Evolutionary conservation across 2,329 filamentous ascomycete genomes (phyloP), one percentile per base, ranked within the genome.

Genomic region (Graphilbum ipis-grandicollis): DNA sequence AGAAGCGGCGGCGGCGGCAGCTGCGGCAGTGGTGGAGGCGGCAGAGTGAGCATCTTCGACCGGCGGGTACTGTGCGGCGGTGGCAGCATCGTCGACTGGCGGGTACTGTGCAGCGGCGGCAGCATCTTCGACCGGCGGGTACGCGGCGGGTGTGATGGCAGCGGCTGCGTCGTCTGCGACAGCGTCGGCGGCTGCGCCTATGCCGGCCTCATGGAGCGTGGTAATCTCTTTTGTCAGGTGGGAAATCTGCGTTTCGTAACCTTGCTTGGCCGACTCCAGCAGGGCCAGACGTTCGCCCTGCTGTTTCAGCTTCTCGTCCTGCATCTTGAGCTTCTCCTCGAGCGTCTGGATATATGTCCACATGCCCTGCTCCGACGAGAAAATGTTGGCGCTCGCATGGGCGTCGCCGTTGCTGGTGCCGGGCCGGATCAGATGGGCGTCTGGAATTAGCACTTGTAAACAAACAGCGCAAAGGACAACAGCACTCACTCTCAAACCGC

Each of bases 321-420:
- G 48, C 12, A 57, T 52, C 38, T 62, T 61, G n/a, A 69, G 51
- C 44, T 59, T 60, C 12, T 72, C 68, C 49, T 88, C 80, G 35
- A 88, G 60, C 15, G 65, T 66, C 39, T 82, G 74, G 25, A 86
- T 70, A 48, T 84, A 84, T 4, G 65, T 59, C 77, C 77, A 84
- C 9, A 86, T 59, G 31, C 73, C 75, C 43, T 72, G 63, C 35
- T 74, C 70, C 15, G 66, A 58, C 36, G 71, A 61, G 52, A 83
- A 77, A 41, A 83, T 63, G 46, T 82, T 83, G 42, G 70, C 71
- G 44, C 71, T 71, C 42, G 70, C 71, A 44, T 71, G 71, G 48
- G 71, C 75, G 41, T 69, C 70, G 14, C 60, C 65, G 34, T 66
- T 71, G 35, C 65, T 68, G 17, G 28, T 37, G 36, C 30, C 14